Percentiles rank a stretch among this genome's conserved stretches.
phyloP scores from a whole-genome alignment of 2,329 filamentous ascomycete genomes.

The Microcyclosporella mali region DNA sequence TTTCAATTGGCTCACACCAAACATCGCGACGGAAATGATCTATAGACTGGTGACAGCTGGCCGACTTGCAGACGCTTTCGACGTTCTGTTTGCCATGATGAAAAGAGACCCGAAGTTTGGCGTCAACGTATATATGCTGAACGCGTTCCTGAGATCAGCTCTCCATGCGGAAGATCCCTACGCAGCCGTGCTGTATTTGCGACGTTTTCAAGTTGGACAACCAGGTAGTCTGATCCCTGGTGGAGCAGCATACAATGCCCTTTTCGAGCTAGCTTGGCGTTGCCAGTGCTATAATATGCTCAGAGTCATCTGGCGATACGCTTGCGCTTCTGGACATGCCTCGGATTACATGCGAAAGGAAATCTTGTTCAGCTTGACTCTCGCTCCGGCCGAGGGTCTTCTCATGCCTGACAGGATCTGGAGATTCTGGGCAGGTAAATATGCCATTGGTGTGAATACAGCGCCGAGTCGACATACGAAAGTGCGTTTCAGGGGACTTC shows the following conservation, averaged over 20 bases:
- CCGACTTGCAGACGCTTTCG: slow-evolving; percentile 16
- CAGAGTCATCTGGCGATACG: slow-evolving; percentile 32
- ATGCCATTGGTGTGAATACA: slow-evolving; percentile 17
- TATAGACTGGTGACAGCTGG: slow-evolving; percentile 19
- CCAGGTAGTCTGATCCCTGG: slow-evolving; percentile 9
- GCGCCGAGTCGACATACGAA: not conserved
- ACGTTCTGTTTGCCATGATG: slow-evolving; percentile 16
- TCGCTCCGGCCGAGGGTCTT: slow-evolving; percentile 1
- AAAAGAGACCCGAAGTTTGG: not conserved
- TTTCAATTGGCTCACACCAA: slow-evolving; percentile 22
- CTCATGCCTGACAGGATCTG: slow-evolving; percentile 9
- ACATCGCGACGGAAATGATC: slow-evolving; percentile 21
- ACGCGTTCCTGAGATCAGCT: slow-evolving; percentile 23
- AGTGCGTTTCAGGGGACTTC: not conserved
- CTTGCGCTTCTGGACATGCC: slow-evolving; percentile 24
- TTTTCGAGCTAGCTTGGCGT: slow-evolving; percentile 25
- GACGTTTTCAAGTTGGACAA: slow-evolving; percentile 12
- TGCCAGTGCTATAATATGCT: slow-evolving; percentile 24
- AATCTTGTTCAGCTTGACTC: slow-evolving; percentile 11
- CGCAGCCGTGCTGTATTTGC: slow-evolving; percentile 15
- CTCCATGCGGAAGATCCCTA: slow-evolving; percentile 9
- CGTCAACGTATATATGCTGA: slow-evolving; percentile 17
- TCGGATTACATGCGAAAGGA: slow-evolving; percentile 6
- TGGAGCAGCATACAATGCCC: slow-evolving; percentile 13
- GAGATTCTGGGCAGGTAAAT: slow-evolving; percentile 20